These are phyloP conservation scores for Boletus rex-veris DNA, from an alignment of 768 basidiomycete species.

Conservation along the genomic window DNA sequence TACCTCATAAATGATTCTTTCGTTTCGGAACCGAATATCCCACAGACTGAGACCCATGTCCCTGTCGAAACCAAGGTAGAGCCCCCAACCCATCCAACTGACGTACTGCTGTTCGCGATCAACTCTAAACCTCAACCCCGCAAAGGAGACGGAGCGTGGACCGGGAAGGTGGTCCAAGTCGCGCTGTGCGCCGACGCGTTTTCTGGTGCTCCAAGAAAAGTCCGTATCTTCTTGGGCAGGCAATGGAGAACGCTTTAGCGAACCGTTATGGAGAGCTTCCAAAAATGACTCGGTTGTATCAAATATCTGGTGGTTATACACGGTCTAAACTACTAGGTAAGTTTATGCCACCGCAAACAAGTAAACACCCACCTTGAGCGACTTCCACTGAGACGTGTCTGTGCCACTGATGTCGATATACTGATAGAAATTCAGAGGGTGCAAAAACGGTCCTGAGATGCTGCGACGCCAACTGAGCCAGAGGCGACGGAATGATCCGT, in stretches of 20 bases:
- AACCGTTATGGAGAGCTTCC: slow-evolving; percentile 50
- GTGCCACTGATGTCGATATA: slow-evolving; percentile 57
- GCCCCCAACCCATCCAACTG: slow-evolving; percentile 66
- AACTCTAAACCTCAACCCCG: slow-evolving; percentile 55
- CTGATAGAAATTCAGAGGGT: slow-evolving; percentile 52
- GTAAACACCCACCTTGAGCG: slow-evolving; percentile 41
- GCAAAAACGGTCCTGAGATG: slow-evolving; percentile 49
- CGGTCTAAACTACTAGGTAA: slow-evolving; percentile 33
- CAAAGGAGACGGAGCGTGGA: slow-evolving; percentile 59
- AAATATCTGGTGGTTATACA: slow-evolving; percentile 62
- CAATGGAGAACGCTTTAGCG: slow-evolving; percentile 40
- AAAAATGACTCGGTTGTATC: slow-evolving; percentile 45
- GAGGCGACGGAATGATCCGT: slow-evolving; percentile 54
- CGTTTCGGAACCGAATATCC: slow-evolving; percentile 55
- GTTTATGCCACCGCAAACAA: neutral
- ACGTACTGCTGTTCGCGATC: slow-evolving; percentile 50
- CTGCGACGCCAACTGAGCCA: slow-evolving; percentile 53
- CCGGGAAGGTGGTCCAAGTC: slow-evolving; percentile 66
- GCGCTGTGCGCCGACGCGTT: slow-evolving; percentile 37
- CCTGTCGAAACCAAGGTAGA: slow-evolving; percentile 60
- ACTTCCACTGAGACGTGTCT: slow-evolving; percentile 48
- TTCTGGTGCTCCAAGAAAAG: slow-evolving; percentile 45
- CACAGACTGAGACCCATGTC: slow-evolving; percentile 65
- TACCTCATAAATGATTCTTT: slow-evolving; percentile 61
- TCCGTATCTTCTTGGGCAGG: slow-evolving; percentile 32